Evolutionary conservation across 148 eudicot species (phyloP).

Genomic region (Rhododendron vialii): DNA sequence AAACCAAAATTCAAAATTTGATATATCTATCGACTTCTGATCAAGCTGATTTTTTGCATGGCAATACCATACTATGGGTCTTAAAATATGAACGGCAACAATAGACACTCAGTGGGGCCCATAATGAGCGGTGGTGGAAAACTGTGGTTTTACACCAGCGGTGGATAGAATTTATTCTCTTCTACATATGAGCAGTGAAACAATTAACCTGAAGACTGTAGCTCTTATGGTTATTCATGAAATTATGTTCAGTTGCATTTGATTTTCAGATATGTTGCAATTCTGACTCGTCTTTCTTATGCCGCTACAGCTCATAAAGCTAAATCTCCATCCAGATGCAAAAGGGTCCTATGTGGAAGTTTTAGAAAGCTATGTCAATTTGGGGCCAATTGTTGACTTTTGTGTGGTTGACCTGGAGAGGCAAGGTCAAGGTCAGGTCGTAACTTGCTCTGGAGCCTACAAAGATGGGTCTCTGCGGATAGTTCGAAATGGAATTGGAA

Average conservation of each 20-base stretch:
- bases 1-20: no score
- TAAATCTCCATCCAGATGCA: conserved; percentile 84
- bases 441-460: conserved; percentile 98
- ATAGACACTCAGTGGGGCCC: no score
- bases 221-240: not conserved
- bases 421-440: conserved; percentile 99
- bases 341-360: conserved; percentile 98
- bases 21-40: no score
- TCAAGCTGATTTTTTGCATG: no score
- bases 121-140: no score
- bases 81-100: no score
- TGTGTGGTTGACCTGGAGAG: conserved; percentile 97
- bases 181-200: not conserved
- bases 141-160: no score
- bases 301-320: conserved; percentile 69
- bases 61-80: no score
- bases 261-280: not conserved
- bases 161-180: no score
- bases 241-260: not conserved
- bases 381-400: conserved; percentile 96
- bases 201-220: not conserved
- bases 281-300: conserved; percentile 10
- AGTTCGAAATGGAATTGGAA: conserved; percentile 95
- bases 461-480: conserved; percentile 98
- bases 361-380: conserved; percentile 82